phyloP scores from a whole-genome alignment of 768 basidiomycete genomes.

The Lactifluus rugatus region DNA sequence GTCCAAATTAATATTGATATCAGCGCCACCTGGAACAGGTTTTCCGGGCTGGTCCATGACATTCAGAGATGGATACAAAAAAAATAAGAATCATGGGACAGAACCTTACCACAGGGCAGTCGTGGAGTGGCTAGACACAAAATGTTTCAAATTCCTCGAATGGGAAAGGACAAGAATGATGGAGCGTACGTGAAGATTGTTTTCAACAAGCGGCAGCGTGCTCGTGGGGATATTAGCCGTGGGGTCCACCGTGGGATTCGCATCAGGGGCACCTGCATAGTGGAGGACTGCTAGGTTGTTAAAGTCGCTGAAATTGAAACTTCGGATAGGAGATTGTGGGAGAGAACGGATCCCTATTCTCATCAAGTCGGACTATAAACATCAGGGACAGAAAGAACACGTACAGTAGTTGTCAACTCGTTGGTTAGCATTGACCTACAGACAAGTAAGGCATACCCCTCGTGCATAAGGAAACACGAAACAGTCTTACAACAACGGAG shows the following conservation, averaged over 20 bases:
- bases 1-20: conserved; percentile 19
- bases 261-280: conserved; percentile 28
- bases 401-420: conserved; percentile 37
- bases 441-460: not conserved
- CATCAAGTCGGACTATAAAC: not conserved
- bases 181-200: conserved; percentile 19
- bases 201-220: conserved; percentile 15
- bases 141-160: too few relatives aligned
- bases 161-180: not conserved
- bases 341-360: conserved; percentile 21
- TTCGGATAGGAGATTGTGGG: conserved; percentile 19
- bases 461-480: not conserved
- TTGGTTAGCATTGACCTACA: conserved; percentile 32
- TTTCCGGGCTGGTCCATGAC: conserved; percentile 19
- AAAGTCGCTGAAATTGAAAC: conserved; percentile 21
- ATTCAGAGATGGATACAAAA: not conserved
- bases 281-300: conserved; percentile 33
- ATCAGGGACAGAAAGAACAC: conserved; percentile 8
- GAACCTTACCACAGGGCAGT: conserved; percentile 13
- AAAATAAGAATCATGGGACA: too few relatives aligned
- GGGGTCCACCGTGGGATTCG: conserved; percentile 26
- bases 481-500: conserved; percentile 22
- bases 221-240: conserved; percentile 4
- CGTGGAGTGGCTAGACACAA: conserved; percentile 10
- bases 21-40: conserved; percentile 20